A percentile compares a stretch with the other conserved stretches of the same genome.
These are phyloP conservation scores for Dipteronia sinensis DNA, from an alignment of 345 rosid genomes.

Conservation along the genomic window DNA sequence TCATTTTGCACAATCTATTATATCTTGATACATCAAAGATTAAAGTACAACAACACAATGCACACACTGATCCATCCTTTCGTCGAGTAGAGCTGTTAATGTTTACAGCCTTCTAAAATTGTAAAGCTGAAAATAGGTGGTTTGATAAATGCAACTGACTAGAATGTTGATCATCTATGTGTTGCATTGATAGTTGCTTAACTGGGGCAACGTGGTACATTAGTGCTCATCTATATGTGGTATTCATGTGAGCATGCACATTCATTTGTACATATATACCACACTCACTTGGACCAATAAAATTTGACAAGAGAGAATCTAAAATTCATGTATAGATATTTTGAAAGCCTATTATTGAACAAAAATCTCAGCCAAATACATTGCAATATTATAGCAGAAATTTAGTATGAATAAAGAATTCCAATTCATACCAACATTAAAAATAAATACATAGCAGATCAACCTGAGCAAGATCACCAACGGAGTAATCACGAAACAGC, in stretches of 20 bases:
- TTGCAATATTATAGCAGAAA: conserved; percentile 4
- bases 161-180: background rate
- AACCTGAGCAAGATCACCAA: conserved; percentile 97
- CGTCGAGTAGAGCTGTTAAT: background rate
- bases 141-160: background rate
- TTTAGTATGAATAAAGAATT: background rate
- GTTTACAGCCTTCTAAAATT: background rate
- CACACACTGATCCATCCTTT: background rate
- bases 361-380: background rate
- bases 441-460: conserved; percentile 4
- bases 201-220: background rate
- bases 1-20: background rate
- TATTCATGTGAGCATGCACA: background rate
- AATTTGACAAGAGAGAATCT: background rate
- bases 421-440: background rate
- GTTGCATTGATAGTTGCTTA: background rate
- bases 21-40: background rate
- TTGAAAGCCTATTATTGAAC: background rate
- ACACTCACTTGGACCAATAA: background rate
- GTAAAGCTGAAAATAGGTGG: background rate
- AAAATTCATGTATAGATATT: background rate
- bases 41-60: background rate
- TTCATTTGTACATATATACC: background rate
- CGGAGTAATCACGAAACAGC: conserved; percentile 87
- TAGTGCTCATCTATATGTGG: background rate